These are phyloP conservation scores for Sugiyamaella neomexicana DNA, from an alignment of 1,139 yeast species.

Conservation along the genomic window DNA sequence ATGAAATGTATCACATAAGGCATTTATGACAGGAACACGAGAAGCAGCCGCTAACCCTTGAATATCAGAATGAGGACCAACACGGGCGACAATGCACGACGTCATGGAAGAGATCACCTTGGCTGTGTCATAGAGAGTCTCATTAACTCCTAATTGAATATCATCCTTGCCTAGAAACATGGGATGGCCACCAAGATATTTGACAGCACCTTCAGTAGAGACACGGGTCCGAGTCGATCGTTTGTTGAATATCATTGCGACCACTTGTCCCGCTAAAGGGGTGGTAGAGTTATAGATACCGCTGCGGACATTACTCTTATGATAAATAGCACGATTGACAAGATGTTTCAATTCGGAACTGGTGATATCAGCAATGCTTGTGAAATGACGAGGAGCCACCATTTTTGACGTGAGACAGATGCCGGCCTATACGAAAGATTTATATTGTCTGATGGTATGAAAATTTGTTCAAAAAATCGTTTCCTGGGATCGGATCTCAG, in stretches of 20 bases:
- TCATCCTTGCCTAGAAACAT: constrained; percentile 96
- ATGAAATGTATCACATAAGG: constrained; percentile 88
- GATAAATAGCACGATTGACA: constrained; percentile 47
- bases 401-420: not conserved
- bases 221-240: constrained; percentile 94
- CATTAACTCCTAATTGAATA: constrained; percentile 93
- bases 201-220: constrained; percentile 91
- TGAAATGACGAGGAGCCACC: constrained; percentile 58
- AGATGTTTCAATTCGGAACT: constrained; percentile 66
- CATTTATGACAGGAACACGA: constrained; percentile 86
- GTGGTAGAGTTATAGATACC: constrained; percentile 37
- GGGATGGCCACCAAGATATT: constrained; percentile 92
- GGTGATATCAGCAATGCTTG: constrained; percentile 73
- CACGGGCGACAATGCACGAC: constrained; percentile 94
- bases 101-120: constrained; percentile 93
- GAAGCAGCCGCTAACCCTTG: constrained; percentile 65
- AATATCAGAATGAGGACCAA: constrained; percentile 79
- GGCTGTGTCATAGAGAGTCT: constrained; percentile 82
- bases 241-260: constrained; percentile 81
- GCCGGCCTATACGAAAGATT: not conserved
- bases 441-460: not conserved
- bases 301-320: constrained; percentile 36
- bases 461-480: not conserved
- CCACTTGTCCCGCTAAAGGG: constrained; percentile 70
- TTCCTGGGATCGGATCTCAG: not conserved